phyloP scores from a whole-genome alignment of 805 yeast species.

The Candida insectorum region DNA sequence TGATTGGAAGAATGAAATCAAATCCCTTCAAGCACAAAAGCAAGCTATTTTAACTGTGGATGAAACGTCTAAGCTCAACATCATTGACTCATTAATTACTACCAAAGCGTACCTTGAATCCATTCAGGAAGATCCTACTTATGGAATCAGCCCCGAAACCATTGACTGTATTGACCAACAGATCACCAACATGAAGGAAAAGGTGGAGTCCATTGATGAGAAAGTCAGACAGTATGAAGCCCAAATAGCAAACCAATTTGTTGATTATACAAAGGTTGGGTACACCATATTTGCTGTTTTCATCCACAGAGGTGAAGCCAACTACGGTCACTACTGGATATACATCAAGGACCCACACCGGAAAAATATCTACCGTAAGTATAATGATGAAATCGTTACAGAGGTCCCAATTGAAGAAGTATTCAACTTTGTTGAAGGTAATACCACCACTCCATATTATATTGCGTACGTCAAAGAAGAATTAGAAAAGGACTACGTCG shows the following conservation, averaged over 20 bases:
- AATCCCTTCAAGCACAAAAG: conserved; percentile 40
- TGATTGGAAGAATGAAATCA: conserved; percentile 59
- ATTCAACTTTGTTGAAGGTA: conserved; percentile 60
- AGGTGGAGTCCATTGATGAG: conserved; percentile 39
- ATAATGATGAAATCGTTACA: conserved; percentile 93
- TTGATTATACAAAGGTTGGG: conserved; percentile 57
- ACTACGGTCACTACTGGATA: conserved; percentile 96
- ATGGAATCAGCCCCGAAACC: conserved; percentile 43
- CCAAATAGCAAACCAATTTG: conserved; percentile 59
- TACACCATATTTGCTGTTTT: conserved; percentile 88
- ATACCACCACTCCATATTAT: conserved; percentile 93
- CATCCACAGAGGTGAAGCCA: conserved; percentile 93
- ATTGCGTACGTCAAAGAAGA: conserved; percentile 77
- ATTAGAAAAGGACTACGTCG: conserved; percentile 48
- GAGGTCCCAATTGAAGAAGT: conserved; percentile 68
- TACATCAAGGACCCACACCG: conserved; percentile 76
- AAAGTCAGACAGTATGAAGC: conserved; percentile 43
- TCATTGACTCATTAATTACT: conserved; percentile 45
- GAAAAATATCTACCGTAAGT: conserved; percentile 71
- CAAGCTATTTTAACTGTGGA: conserved; percentile 42
- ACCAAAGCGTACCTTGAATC: conserved; percentile 56
- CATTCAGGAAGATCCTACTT: conserved; percentile 23
- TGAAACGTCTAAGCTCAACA: conserved; percentile 26
- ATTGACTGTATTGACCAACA: conserved; percentile 46
- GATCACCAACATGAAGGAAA: conserved; percentile 44